These are phyloP conservation scores for Geosmithia putterillii DNA, from an alignment of 2,329 filamentous ascomycete genomes.

Conservation along the genomic window DNA sequence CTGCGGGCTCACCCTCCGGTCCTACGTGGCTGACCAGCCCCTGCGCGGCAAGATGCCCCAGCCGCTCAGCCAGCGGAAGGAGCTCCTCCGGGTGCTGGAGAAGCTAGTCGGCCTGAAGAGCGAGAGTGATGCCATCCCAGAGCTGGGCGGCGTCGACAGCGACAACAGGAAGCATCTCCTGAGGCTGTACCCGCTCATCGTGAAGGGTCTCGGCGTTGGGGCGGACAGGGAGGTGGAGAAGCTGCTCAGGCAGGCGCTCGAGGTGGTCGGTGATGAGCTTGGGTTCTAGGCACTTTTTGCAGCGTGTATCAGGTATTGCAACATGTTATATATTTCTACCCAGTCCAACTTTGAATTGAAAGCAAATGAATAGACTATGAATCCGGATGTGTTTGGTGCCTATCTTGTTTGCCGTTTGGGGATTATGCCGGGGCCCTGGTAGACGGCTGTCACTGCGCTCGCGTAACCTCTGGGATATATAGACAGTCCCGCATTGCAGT, in stretches of 20 bases:
- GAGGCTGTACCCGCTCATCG: conserved; percentile 67
- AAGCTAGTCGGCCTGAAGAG: conserved; percentile 55
- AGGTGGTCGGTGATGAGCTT: conserved; percentile 48
- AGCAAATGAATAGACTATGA: too few species aligned
- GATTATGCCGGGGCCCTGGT: too few species aligned
- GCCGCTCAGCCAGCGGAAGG: conserved; percentile 66
- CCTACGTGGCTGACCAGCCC: conserved; percentile 85
- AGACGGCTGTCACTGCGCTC: too few species aligned
- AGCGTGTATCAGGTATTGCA: neutral
- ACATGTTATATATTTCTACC: neutral
- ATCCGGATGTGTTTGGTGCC: too few species aligned
- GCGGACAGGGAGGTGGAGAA: conserved; percentile 49
- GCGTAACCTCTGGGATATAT: too few species aligned
- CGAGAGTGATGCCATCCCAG: conserved; percentile 57
- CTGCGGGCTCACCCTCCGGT: conserved; percentile 65
- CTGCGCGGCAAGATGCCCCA: conserved; percentile 82
- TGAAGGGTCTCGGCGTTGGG: conserved; percentile 43
- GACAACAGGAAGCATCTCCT: conserved; percentile 63
- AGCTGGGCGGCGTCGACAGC: conserved; percentile 34
- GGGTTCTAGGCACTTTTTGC: conserved; percentile 11
- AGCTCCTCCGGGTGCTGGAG: conserved; percentile 60
- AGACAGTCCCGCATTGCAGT: too few species aligned
- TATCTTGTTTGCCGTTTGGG: neutral
- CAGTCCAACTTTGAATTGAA: neutral
- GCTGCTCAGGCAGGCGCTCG: conserved; percentile 46